Conservation (phyloP, 2,329 filamentous ascomycete genomes). For the Xylaria sp. region DNA sequence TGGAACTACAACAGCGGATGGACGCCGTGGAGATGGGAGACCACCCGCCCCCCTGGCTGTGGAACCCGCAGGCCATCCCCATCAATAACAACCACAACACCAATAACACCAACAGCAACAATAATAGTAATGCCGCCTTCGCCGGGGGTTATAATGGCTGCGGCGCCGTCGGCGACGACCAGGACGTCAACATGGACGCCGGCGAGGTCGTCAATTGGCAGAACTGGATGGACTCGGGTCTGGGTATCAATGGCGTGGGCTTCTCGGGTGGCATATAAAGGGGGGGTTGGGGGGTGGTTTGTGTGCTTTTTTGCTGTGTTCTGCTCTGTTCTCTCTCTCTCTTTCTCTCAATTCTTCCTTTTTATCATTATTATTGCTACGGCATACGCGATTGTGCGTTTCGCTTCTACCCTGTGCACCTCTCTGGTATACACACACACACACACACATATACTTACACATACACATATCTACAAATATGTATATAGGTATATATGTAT, state of each 20-base stretch:
- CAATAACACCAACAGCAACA: too few species aligned
- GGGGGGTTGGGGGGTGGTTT: too few species aligned
- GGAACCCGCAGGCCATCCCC: conserved; percentile 47
- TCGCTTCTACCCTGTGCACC: neutral
- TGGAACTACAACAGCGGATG: too few species aligned
- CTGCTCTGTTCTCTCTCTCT: neutral
- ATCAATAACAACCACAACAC: neutral
- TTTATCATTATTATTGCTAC: neutral
- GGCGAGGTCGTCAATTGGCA: conserved; percentile 59
- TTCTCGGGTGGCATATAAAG: conserved; percentile 47
- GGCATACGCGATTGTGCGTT: neutral
- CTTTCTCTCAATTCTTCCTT: too few species aligned
- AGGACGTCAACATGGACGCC: conserved; percentile 51
- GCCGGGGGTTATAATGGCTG: conserved; percentile 12
- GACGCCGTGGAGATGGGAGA: conserved; percentile 35
- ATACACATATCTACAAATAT: too few species aligned
- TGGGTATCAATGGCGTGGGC: conserved; percentile 44
- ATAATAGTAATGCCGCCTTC: too few species aligned
- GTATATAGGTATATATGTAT: neutral
- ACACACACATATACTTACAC: too few species aligned
- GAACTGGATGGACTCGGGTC: conserved; percentile 52
- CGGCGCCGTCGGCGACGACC: conserved; percentile 47
- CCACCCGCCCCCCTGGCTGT: conserved; percentile 55
- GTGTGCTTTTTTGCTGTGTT: neutral
- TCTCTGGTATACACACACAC: neutral